Evolutionary conservation across 441 rosid genomes (phyloP).

Genomic region (Euphorbia celastroides): DNA sequence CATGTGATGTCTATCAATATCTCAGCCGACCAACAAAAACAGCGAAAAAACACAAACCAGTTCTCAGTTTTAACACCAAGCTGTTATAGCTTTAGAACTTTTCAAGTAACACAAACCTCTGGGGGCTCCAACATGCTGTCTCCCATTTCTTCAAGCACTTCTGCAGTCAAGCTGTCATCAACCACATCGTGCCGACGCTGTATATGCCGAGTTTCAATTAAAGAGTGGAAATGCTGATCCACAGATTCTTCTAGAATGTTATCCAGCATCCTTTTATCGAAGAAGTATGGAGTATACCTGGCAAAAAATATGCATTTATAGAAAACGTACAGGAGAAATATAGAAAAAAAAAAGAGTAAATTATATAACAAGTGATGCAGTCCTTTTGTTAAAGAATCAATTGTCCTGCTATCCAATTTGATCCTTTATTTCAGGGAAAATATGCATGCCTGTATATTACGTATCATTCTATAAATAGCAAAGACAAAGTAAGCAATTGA

Average conservation of each 20-base stretch:
- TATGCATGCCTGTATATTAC: neutral
- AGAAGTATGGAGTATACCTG: constrained; percentile 98
- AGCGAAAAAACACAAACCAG: constrained; percentile 6
- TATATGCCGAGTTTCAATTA: constrained; percentile 85
- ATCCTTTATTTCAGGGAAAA: neutral
- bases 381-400: neutral
- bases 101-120: constrained; percentile 46
- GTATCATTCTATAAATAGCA: neutral
- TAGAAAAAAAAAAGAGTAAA: neutral
- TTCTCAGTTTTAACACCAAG: constrained; percentile 12
- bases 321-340: neutral
- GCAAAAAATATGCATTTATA: neutral
- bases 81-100: constrained; percentile 3
- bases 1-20: neutral
- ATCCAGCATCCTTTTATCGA: constrained; percentile 86
- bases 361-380: neutral
- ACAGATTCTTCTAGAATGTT: constrained; percentile 93
- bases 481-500: neutral
- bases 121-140: constrained; percentile 87
- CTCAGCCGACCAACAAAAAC: neutral
- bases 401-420: neutral
- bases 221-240: constrained; percentile 79
- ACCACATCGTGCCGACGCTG: constrained; percentile 71
- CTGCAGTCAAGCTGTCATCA: constrained; percentile 79
- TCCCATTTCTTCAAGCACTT: constrained; percentile 81